phyloP scores from a whole-genome alignment of 202 grass and related monocot species.

The Schoenoplectus tabernaemontani region DNA sequence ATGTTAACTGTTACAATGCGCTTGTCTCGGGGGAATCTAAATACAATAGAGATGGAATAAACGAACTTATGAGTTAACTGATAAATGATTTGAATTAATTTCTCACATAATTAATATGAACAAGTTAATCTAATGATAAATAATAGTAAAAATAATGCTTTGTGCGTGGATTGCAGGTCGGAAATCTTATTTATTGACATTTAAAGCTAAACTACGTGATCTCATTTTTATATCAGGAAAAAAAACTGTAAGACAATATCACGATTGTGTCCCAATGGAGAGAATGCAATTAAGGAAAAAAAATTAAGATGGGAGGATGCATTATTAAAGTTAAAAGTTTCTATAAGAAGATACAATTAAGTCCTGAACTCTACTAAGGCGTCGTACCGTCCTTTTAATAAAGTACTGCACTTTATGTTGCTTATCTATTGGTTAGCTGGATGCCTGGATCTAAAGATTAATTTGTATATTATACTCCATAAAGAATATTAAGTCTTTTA shows the following conservation, averaged over 20 bases:
- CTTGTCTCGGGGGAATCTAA: not conserved
- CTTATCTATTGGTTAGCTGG: slow-evolving; percentile 3
- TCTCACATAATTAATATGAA: not conserved
- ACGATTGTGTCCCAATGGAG: not conserved
- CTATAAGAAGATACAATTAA: not conserved
- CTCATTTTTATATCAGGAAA: not conserved
- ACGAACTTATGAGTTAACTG: not conserved
- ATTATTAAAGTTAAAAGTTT: not conserved
- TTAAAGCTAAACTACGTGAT: too few species aligned
- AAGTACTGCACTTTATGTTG: slow-evolving; percentile 9
- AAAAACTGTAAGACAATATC: not conserved
- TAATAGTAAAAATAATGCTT: not conserved
- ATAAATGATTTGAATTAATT: not conserved
- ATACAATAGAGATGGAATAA: not conserved
- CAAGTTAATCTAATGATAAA: not conserved
- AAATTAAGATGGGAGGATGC: not conserved
- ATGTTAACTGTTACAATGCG: not conserved
- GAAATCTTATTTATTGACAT: too few species aligned
- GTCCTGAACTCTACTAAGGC: not conserved
- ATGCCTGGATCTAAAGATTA: not conserved
- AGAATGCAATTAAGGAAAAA: not conserved
- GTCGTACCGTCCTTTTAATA: slow-evolving; percentile 13
- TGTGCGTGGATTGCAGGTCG: too few species aligned
- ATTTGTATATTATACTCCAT: too few species aligned
- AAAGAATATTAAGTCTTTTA: too few species aligned